Conservation (phyloP, 108 stramenopile genomes). For the Stephanodiscus minutulus region DNA sequence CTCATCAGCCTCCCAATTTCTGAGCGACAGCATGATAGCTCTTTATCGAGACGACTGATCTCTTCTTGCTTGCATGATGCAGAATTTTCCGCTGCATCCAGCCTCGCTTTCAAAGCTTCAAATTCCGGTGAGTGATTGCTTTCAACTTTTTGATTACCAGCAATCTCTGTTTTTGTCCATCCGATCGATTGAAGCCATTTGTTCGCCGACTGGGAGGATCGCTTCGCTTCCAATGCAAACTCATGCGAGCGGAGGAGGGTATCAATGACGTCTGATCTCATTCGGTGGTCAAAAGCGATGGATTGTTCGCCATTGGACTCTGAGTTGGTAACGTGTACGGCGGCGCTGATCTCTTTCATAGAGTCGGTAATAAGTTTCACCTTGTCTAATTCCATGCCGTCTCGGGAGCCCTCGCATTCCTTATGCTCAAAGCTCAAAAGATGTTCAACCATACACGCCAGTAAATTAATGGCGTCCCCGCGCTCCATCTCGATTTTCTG, state of each 20-base stretch:
- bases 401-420: background rate
- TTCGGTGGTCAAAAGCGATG: slow-evolving; percentile 22
- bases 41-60: slow-evolving; percentile 59
- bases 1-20: slow-evolving; percentile 79
- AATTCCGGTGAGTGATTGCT: slow-evolving; percentile 37
- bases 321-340: background rate
- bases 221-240: slow-evolving; percentile 71
- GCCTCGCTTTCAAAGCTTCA: slow-evolving; percentile 46
- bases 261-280: slow-evolving; percentile 48
- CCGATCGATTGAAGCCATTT: slow-evolving; percentile 71
- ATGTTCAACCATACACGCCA: slow-evolving; percentile 66
- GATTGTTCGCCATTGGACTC: slow-evolving; percentile 23
- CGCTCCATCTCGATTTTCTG: slow-evolving; percentile 60
- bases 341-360: slow-evolving; percentile 23
- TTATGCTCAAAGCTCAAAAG: slow-evolving; percentile 24
- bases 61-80: slow-evolving; percentile 44
- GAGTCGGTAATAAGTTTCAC: slow-evolving; percentile 26
- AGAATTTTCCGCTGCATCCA: slow-evolving; percentile 45
- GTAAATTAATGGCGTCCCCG: slow-evolving; percentile 67
- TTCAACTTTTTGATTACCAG: slow-evolving; percentile 3
- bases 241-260: slow-evolving; percentile 57
- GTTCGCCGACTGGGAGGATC: slow-evolving; percentile 60
- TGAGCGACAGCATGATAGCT: slow-evolving; percentile 67
- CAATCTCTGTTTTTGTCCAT: slow-evolving; percentile 3
- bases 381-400: background rate